Evolutionary conservation across 345 rosid species (phyloP).

Genomic region (Physaria fendleri): DNA sequence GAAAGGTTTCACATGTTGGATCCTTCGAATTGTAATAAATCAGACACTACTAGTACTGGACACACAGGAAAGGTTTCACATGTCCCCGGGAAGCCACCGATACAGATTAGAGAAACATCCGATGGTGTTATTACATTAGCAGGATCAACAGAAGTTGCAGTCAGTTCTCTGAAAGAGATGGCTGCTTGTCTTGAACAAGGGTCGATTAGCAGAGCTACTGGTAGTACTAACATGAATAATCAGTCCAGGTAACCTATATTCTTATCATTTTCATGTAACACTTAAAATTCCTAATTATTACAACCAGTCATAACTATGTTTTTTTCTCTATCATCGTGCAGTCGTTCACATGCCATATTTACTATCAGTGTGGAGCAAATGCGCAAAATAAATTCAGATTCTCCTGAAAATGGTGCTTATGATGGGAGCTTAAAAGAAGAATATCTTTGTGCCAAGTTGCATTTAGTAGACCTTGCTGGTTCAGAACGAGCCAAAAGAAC

Average conservation of each 20-base stretch:
- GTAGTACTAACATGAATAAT: slow-evolving; percentile 97
- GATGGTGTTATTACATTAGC: slow-evolving; percentile 93
- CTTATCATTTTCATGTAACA: neutral
- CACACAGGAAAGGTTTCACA: slow-evolving; percentile 38
- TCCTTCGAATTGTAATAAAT: slow-evolving; percentile 46
- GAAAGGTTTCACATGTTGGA: no score
- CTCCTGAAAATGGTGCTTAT: slow-evolving; percentile 46
- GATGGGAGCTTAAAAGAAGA: slow-evolving; percentile 71
- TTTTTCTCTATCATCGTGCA: slow-evolving; percentile 30
- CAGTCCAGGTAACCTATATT: slow-evolving; percentile 66
- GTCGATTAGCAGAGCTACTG: slow-evolving; percentile 89
- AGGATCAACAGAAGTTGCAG: slow-evolving; percentile 93
- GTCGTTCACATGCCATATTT: slow-evolving; percentile 99
- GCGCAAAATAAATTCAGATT: slow-evolving; percentile 59
- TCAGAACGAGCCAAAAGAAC: slow-evolving; percentile 98
- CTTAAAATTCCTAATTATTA: neutral
- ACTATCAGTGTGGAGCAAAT: slow-evolving; percentile 96
- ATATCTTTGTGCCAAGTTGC: slow-evolving; percentile 94
- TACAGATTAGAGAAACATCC: slow-evolving; percentile 96
- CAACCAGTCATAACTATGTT: neutral
- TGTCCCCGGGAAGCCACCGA: slow-evolving; percentile 83
- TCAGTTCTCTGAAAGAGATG: slow-evolving; percentile 82
- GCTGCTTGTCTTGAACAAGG: slow-evolving; percentile 93
- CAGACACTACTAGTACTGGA: slow-evolving; percentile 46
- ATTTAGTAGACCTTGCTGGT: slow-evolving; percentile 98